Evolutionary conservation across 176 grass and related monocot species (phyloP).

Genomic region (Paspalum vaginatum): DNA sequence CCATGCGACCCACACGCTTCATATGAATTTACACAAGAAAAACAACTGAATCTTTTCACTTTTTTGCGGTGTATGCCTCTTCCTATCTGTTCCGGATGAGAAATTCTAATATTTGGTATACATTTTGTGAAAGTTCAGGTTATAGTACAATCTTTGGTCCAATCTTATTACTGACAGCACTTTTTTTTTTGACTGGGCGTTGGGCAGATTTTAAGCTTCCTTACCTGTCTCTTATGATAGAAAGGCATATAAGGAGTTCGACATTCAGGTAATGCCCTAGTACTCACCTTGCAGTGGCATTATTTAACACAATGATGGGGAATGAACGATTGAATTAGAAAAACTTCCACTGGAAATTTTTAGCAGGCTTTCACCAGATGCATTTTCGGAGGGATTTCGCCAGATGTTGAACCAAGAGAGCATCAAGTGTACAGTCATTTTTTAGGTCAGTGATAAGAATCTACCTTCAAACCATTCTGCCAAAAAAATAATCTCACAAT

Average conservation of each 20-base stretch:
- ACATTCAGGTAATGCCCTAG: not conserved
- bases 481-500: conserved; percentile 13
- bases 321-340: not conserved
- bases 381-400: too few species aligned
- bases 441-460: not conserved
- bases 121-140: conserved; percentile 21
- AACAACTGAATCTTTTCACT: too few species aligned
- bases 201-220: not conserved
- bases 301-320: not conserved
- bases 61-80: too few species aligned
- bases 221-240: not conserved
- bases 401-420: not conserved
- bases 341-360: too few species aligned
- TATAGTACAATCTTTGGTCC: conserved; percentile 31
- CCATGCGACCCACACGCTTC: too few species aligned
- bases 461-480: not conserved
- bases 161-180: too few species aligned
- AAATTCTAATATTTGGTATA: too few species aligned
- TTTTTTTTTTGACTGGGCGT: conserved; percentile 1
- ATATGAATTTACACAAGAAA: too few species aligned
- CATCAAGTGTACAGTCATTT: not conserved
- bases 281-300: not conserved
- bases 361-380: too few species aligned
- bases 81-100: too few species aligned
- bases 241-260: not conserved